phyloP scores from a whole-genome alignment of 108 stramenopile genomes.

The Epithemia pelagica region DNA sequence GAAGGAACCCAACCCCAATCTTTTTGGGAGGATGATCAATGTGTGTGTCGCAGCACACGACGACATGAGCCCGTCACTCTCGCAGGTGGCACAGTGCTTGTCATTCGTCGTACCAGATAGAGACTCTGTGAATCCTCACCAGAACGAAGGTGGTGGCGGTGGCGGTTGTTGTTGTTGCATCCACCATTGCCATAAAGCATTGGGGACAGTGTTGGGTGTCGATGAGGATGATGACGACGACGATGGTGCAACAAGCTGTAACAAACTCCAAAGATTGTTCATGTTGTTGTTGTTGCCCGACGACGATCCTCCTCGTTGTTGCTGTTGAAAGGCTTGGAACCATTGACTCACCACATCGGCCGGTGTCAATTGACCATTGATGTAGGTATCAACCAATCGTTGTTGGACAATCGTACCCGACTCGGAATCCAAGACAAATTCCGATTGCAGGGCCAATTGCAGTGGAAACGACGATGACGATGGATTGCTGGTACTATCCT shows the following conservation, averaged over 20 bases:
- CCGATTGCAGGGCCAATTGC: slow-evolving; percentile 56
- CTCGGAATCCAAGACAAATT: slow-evolving; percentile 41
- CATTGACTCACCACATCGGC: slow-evolving; percentile 57
- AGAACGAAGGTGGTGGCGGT: neutral
- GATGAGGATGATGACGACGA: neutral
- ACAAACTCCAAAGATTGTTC: no score
- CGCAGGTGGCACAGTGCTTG: no score
- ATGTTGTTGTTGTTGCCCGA: no score
- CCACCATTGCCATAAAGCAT: neutral
- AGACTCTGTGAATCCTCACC: no score
- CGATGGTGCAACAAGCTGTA: no score
- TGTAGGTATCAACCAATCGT: slow-evolving; percentile 50
- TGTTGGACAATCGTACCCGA: slow-evolving; percentile 54
- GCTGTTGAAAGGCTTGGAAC: slow-evolving; percentile 17
- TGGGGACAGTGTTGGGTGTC: neutral
- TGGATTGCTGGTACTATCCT: neutral
- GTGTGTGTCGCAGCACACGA: no score
- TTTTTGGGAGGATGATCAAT: no score
- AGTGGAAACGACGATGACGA: slow-evolving; percentile 17
- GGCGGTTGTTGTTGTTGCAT: neutral
- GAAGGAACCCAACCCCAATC: no score
- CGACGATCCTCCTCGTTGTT: neutral
- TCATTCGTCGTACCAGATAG: no score
- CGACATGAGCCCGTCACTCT: no score
- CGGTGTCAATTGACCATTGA: slow-evolving; percentile 70